Conservation (phyloP, 148 eudicot species). For the Rhododendron ferrugineum region DNA sequence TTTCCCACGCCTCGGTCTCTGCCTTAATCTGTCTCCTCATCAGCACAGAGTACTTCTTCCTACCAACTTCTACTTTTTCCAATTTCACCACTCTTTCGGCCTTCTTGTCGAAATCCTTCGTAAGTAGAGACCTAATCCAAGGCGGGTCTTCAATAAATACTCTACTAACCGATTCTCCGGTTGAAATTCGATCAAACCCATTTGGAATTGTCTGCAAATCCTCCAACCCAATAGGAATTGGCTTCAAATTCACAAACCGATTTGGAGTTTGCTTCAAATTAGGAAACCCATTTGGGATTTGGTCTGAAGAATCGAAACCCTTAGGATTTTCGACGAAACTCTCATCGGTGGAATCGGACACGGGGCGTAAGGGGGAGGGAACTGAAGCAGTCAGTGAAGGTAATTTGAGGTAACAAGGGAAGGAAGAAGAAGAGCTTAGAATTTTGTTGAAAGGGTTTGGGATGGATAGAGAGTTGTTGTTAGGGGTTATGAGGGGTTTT, state of each 20-base stretch:
- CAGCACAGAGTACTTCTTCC: slow-evolving; percentile 39
- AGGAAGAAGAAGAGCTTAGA: slow-evolving; percentile 32
- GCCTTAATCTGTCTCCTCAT: slow-evolving; percentile 75
- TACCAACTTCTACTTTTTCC: slow-evolving; percentile 35
- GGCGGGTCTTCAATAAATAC: slow-evolving; percentile 67
- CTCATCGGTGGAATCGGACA: slow-evolving; percentile 55
- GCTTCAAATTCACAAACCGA: slow-evolving; percentile 35
- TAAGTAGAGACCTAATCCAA: slow-evolving; percentile 58
- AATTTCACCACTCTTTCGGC: slow-evolving; percentile 18
- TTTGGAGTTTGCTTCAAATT: slow-evolving; percentile 30
- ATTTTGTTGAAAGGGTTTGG: slow-evolving; percentile 15
- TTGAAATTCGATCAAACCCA: slow-evolving; percentile 23
- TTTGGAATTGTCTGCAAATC: slow-evolving; percentile 29
- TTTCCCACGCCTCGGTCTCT: slow-evolving; percentile 90
- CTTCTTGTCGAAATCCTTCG: slow-evolving; percentile 35
- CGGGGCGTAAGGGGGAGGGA: slow-evolving; percentile 35
- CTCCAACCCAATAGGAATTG: slow-evolving; percentile 30
- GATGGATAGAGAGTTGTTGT: slow-evolving; percentile 23
- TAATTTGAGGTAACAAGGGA: slow-evolving; percentile 50
- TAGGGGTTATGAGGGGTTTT: slow-evolving; percentile 22
- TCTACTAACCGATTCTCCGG: slow-evolving; percentile 23
- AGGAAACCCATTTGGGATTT: background rate
- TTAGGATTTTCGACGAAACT: slow-evolving; percentile 27
- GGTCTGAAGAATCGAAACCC: slow-evolving; percentile 3
- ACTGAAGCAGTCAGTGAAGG: slow-evolving; percentile 38